phyloP scores from a whole-genome alignment of 2,329 filamentous ascomycete species.

The Xylaria digitata region DNA sequence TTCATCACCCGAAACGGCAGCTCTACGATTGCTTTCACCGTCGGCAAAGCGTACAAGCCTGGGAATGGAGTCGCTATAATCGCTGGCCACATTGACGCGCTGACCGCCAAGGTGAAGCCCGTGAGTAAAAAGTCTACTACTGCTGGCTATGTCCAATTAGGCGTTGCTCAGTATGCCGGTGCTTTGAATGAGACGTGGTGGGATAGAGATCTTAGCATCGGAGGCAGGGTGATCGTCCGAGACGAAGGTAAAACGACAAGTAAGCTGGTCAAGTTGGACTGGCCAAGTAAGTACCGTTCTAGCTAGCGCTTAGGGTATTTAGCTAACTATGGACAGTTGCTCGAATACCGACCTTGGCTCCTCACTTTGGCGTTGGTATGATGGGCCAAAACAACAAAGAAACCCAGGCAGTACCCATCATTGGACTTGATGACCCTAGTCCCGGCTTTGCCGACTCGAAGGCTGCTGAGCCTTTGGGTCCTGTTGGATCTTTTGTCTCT shows the following conservation, averaged over 20 bases:
- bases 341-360: constrained; percentile 88
- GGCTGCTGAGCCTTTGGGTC: constrained; percentile 64
- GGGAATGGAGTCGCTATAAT: constrained; percentile 91
- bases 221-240: constrained; percentile 86
- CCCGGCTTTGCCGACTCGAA: constrained; percentile 52
- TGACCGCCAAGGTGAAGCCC: constrained; percentile 92
- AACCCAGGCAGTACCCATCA: constrained; percentile 93
- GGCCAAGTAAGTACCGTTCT: constrained; percentile 71
- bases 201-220: constrained; percentile 93
- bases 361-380: constrained; percentile 87
- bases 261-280: constrained; percentile 89
- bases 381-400: constrained; percentile 79
- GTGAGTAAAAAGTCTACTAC: constrained; percentile 85
- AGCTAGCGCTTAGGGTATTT: constrained; percentile 8
- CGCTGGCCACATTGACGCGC: constrained; percentile 90
- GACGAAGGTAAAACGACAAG: constrained; percentile 81
- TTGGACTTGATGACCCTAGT: constrained; percentile 84
- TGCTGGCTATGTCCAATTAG: constrained; percentile 88
- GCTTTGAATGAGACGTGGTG: constrained; percentile 92
- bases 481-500: constrained; percentile 76
- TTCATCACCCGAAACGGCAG: constrained; percentile 87
- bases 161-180: constrained; percentile 92
- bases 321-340: constrained; percentile 66
- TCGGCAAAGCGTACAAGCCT: constrained; percentile 82
- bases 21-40: constrained; percentile 84